Base-by-base conservation (phyloP, 345 rosid genomes). In the Nasturtium officinale region DNA sequence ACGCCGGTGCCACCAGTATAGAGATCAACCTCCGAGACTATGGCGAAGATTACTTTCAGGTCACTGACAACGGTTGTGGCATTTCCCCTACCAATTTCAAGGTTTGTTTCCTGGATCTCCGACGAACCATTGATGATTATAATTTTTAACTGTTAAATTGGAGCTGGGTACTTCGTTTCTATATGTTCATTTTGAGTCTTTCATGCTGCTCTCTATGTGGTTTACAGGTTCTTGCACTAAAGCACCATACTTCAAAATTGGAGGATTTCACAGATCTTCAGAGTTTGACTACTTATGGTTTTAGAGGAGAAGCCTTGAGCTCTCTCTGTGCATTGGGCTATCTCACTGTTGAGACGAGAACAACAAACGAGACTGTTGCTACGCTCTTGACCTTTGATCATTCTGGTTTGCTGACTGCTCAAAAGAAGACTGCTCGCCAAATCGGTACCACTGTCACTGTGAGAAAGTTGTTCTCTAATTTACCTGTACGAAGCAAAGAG, bases 221-320 rank as follows among this genome's bases (percentile, higher is more conserved):
- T 20, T 64, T 72, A 61, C 79, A 94, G 97, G 87, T 90, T 72
- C 87, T 95, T 42, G 96, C 92, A 1, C 87, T 88, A 18, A 90
- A 86, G 85, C 99, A 95, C 55, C 99, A 95, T 58, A 91, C 99
- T 11, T 91, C 98, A n/a, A 95, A 95, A 71, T 73, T 95, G 78
- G 78, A 78, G 8, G 90, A 88, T 81, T 95, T 95, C 80, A 80
- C 78, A 0, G 99, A 95, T 77, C 93, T 95, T 67, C 90, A 87
- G 80, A 86, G 84, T 65, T 50, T 95, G 80, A 73, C 86, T 29
- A 91, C 96, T 9, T 95, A 84, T 71, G 99, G 99, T 66, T 95
- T 95, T 69, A 80, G 99, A 80, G 99, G 99, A 67, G 99, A 95
- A 84, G 99, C 99, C 5, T 29, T 95, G 73, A 95, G 99, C 65